Conservation (phyloP, 2,329 filamentous ascomycete genomes). For the Exophiala aquamarina region DNA sequence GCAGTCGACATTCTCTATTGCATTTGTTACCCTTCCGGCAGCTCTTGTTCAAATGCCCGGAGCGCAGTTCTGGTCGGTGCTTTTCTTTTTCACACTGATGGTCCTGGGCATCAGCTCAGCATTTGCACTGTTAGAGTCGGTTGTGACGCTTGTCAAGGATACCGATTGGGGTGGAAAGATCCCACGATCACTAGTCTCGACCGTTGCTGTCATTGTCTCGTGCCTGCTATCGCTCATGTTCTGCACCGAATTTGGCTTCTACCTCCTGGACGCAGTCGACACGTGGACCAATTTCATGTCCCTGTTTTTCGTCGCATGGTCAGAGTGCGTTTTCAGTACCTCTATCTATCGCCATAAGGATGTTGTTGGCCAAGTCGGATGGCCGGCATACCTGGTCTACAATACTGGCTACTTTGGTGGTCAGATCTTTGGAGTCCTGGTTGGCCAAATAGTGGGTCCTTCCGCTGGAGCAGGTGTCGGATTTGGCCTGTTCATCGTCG, state of each 20-base stretch:
- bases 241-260: slow-evolving; percentile 59
- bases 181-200: slow-evolving; percentile 51
- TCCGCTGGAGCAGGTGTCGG: slow-evolving; percentile 52
- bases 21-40: slow-evolving; percentile 57
- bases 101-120: slow-evolving; percentile 59
- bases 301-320: slow-evolving; percentile 59
- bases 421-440: slow-evolving; percentile 51
- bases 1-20: slow-evolving; percentile 57
- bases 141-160: slow-evolving; percentile 56
- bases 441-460: slow-evolving; percentile 47
- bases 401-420: slow-evolving; percentile 56
- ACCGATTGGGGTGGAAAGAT: slow-evolving; percentile 43
- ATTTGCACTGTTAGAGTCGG: slow-evolving; percentile 60
- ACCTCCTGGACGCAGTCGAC: slow-evolving; percentile 56
- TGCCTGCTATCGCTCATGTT: slow-evolving; percentile 58
- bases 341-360: slow-evolving; percentile 58
- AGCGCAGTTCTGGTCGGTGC: slow-evolving; percentile 59
- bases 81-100: slow-evolving; percentile 59
- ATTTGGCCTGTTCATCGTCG: slow-evolving; percentile 52
- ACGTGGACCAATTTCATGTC: slow-evolving; percentile 58
- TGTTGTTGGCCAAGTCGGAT: slow-evolving; percentile 51
- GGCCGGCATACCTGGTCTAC: slow-evolving; percentile 48
- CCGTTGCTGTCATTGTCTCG: slow-evolving; percentile 47
- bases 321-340: slow-evolving; percentile 54
- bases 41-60: slow-evolving; percentile 59